Evolutionary conservation across 176 grass and related monocot genomes (phyloP).

Genomic region (Triticum dicoccoides): DNA sequence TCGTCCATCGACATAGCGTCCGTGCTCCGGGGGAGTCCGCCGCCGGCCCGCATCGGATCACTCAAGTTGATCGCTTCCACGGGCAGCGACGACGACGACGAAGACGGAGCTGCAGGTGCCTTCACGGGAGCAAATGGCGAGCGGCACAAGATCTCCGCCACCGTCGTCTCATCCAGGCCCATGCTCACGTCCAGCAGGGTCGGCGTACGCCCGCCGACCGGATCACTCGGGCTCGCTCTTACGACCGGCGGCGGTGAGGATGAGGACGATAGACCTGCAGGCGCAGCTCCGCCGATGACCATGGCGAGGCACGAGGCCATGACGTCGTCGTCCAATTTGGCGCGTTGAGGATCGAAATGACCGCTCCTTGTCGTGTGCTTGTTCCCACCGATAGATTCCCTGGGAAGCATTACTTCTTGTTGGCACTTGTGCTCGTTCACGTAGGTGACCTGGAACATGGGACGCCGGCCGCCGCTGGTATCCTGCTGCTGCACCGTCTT

Average conservation of each 20-base stretch:
- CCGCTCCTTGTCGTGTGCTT: background rate
- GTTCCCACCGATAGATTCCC: too few species aligned
- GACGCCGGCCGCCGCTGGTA: background rate
- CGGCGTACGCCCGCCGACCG: too few species aligned
- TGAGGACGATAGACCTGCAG: background rate
- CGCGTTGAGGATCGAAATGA: background rate
- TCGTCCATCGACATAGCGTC: background rate
- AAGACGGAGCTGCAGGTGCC: background rate
- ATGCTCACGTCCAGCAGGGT: too few species aligned
- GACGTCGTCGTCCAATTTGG: background rate
- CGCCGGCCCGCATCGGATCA: background rate
- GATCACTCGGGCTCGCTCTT: too few species aligned
- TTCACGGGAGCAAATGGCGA: background rate
- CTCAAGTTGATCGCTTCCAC: background rate
- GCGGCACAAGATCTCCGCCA: too few species aligned
- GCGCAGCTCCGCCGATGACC: slow-evolving; percentile 24
- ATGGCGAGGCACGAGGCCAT: slow-evolving; percentile 30
- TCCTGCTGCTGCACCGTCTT: slow-evolving; percentile 48
- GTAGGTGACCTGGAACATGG: slow-evolving; percentile 44
- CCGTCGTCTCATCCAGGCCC: too few species aligned
- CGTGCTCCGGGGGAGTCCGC: background rate
- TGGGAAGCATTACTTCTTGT: background rate
- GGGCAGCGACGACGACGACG: background rate
- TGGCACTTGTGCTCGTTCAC: slow-evolving; percentile 46
- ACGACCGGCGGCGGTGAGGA: background rate